phyloP scores from a whole-genome alignment of 129 eudicot genomes.

The Escallonia herrerae region DNA sequence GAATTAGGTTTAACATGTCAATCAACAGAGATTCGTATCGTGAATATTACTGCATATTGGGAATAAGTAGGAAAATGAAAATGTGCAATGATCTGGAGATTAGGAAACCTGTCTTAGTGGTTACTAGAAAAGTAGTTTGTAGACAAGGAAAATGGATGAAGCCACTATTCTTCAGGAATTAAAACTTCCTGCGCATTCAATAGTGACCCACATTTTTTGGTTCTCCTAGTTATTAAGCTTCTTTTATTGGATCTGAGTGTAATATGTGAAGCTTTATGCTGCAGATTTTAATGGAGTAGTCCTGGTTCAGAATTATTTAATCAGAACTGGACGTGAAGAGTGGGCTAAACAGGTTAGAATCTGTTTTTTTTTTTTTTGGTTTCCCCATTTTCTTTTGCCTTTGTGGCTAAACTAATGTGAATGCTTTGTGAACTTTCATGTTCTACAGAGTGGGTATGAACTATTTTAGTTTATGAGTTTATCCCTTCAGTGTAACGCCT shows the following conservation, averaged over 20 bases:
- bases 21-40: background rate
- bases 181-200: background rate
- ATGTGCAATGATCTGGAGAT: background rate
- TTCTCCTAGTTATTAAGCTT: background rate
- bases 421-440: background rate
- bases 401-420: background rate
- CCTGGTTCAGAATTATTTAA: conserved; percentile 81
- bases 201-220: background rate
- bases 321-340: conserved; percentile 70
- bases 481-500: too few species aligned
- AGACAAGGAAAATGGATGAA: background rate
- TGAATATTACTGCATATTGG: too few species aligned
- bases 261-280: conserved; percentile 8
- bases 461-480: background rate
- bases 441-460: background rate
- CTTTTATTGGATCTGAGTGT: background rate
- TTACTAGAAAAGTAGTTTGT: background rate
- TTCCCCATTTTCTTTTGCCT: background rate
- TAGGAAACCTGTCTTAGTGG: background rate
- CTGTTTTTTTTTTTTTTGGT: background rate
- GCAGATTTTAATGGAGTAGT: conserved; percentile 91
- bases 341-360: conserved; percentile 78
- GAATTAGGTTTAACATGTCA: background rate
- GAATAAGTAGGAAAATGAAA: background rate
- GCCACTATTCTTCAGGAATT: background rate